phyloP scores from a whole-genome alignment of 139 green algal genomes.

The Ettlia oleoabundans region DNA sequence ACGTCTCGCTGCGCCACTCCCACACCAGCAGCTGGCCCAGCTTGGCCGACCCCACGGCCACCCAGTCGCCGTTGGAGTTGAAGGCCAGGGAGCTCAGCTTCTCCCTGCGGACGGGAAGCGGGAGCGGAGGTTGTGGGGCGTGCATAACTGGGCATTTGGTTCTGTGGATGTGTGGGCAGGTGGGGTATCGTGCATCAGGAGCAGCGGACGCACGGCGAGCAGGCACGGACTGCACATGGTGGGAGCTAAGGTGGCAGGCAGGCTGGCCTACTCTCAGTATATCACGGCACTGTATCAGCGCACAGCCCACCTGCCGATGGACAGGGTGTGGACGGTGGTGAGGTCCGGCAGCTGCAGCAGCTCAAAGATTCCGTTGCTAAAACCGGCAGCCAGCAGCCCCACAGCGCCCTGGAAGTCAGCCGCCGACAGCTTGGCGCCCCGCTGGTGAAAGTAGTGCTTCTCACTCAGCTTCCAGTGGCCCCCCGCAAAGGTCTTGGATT shows the following conservation, averaged over 20 bases:
- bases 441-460: slow-evolving; percentile 86
- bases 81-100: slow-evolving; percentile 77
- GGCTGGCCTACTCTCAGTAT: too few species aligned
- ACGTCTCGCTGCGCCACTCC: slow-evolving; percentile 96
- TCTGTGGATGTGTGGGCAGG: too few species aligned
- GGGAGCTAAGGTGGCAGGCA: too few species aligned
- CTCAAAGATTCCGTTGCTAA: slow-evolving; percentile 90
- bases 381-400: slow-evolving; percentile 78
- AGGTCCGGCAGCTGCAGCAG: slow-evolving; percentile 90
- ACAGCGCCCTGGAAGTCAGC: slow-evolving; percentile 60
- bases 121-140: too few species aligned
- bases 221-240: too few species aligned
- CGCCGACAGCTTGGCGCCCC: slow-evolving; percentile 61
- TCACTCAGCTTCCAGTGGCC: slow-evolving; percentile 79
- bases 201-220: too few species aligned
- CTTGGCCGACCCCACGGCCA: slow-evolving; percentile 78
- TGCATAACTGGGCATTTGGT: too few species aligned
- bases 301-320: slow-evolving; percentile 53
- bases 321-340: slow-evolving; percentile 65
- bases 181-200: background rate
- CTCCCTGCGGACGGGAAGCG: slow-evolving; percentile 50
- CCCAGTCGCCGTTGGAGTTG: slow-evolving; percentile 88
- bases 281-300: too few species aligned
- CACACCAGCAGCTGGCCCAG: slow-evolving; percentile 98
- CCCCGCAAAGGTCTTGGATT: slow-evolving; percentile 38